A percentile compares a stretch with the other conserved stretches of the same genome.
These are phyloP conservation scores for Oryza meyeriana DNA, from an alignment of 176 grass and related monocot genomes.

Conservation along the genomic window DNA sequence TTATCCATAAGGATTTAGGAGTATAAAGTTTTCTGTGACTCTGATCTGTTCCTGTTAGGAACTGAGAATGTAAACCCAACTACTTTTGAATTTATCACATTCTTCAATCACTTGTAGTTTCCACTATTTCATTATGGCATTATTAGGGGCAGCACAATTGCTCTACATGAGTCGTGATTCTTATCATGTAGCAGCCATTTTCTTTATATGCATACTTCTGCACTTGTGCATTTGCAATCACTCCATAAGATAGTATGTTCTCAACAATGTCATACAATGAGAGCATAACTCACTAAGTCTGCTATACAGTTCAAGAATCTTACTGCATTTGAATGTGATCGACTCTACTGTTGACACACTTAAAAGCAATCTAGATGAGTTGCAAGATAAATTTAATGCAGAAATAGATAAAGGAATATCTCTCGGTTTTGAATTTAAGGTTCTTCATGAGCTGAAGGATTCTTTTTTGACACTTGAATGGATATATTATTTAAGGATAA, in stretches of 20 bases:
- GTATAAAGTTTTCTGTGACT: not conserved
- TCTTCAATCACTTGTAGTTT: not conserved
- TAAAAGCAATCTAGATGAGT: too few species aligned
- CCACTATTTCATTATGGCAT: not conserved
- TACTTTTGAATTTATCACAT: not conserved
- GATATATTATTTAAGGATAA: too few species aligned
- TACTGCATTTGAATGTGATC: slow-evolving; percentile 44
- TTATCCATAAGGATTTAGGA: not conserved
- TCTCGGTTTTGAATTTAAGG: slow-evolving; percentile 74
- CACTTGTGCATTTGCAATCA: too few species aligned
- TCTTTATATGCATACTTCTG: too few species aligned
- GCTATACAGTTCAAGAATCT: slow-evolving; percentile 47
- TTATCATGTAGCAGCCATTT: too few species aligned
- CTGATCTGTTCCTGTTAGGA: not conserved
- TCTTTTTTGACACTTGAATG: slow-evolving; percentile 52
- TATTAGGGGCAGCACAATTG: not conserved
- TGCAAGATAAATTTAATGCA: slow-evolving; percentile 58
- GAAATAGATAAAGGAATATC: slow-evolving; percentile 51
- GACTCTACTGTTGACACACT: too few species aligned
- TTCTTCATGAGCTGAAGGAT: slow-evolving; percentile 53
- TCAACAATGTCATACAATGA: slow-evolving; percentile 59
- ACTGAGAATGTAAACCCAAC: not conserved
- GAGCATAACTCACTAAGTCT: slow-evolving; percentile 46
- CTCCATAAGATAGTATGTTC: slow-evolving; percentile 12
- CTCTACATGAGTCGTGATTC: too few species aligned